Evolutionary conservation across 148 eudicot species (phyloP).

Genomic region (Rheum nobile): DNA sequence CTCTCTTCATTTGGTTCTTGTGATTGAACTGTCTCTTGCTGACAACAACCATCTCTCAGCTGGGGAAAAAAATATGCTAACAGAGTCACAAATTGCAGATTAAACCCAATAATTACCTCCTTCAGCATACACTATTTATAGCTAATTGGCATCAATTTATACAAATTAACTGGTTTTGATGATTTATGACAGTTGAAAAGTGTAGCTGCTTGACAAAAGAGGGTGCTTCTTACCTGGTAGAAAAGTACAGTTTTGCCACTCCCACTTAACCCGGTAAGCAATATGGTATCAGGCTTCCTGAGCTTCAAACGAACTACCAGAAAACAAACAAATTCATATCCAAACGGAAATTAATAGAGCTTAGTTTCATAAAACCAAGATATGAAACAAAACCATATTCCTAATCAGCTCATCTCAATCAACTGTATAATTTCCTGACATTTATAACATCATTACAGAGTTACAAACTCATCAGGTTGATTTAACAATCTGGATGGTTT

Average conservation of each 20-base stretch:
- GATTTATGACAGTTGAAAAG: background rate
- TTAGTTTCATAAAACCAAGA: too few relatives aligned
- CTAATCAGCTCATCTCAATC: background rate
- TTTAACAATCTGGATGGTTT: too few relatives aligned
- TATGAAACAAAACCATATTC: background rate
- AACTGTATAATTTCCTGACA: background rate
- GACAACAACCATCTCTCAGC: background rate
- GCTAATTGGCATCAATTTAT: background rate
- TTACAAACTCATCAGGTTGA: too few relatives aligned
- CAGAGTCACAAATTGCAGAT: background rate
- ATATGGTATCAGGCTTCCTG: slow-evolving; percentile 3
- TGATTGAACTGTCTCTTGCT: background rate
- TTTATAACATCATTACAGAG: too few relatives aligned
- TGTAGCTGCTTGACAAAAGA: background rate
- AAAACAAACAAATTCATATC: background rate
- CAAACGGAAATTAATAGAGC: background rate
- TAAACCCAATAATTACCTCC: background rate
- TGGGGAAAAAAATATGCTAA: background rate
- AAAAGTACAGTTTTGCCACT: slow-evolving; percentile 3
- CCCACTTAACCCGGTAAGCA: slow-evolving; percentile 1
- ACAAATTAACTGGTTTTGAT: background rate
- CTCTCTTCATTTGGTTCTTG: background rate
- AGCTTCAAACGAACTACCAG: background rate
- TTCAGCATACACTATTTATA: slow-evolving; percentile 11
- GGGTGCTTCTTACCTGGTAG: background rate